phyloP scores from a whole-genome alignment of 2,329 filamentous ascomycete species.

The Alternaria rosae region DNA sequence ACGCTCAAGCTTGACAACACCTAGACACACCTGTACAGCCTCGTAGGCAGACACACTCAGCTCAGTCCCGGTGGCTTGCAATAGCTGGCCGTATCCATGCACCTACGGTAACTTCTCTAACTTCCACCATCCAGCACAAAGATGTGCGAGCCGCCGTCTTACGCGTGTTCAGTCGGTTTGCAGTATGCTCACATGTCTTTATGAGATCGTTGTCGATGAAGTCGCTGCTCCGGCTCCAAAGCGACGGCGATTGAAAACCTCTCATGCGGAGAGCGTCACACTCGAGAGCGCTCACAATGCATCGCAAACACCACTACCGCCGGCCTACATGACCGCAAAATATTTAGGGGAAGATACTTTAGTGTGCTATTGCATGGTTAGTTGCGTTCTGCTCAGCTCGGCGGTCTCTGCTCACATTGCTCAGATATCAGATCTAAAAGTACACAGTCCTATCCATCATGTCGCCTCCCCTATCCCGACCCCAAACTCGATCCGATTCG shows the following conservation, averaged over 20 bases:
- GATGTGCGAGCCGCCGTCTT: background rate
- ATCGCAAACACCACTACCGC: background rate
- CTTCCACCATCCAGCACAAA: background rate
- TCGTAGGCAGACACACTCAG: background rate
- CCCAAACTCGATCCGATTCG: background rate
- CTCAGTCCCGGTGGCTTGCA: background rate
- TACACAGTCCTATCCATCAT: background rate
- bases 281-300: too few relatives aligned
- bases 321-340: background rate
- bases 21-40: background rate
- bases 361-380: background rate
- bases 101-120: background rate
- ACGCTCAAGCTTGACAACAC: background rate
- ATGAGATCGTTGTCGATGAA: background rate
- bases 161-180: background rate
- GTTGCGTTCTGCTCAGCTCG: background rate
- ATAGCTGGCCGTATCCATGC: background rate
- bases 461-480: background rate
- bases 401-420: background rate
- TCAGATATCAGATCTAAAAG: conserved; percentile 1
- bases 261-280: background rate
- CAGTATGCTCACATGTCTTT: background rate
- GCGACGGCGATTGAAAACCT: background rate
- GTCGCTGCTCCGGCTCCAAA: background rate
- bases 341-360: rapidly evolving